Percentiles rank a stretch among this genome's conserved stretches.
phyloP scores from a whole-genome alignment of 768 basidiomycete genomes.

The Hericium coralloides region DNA sequence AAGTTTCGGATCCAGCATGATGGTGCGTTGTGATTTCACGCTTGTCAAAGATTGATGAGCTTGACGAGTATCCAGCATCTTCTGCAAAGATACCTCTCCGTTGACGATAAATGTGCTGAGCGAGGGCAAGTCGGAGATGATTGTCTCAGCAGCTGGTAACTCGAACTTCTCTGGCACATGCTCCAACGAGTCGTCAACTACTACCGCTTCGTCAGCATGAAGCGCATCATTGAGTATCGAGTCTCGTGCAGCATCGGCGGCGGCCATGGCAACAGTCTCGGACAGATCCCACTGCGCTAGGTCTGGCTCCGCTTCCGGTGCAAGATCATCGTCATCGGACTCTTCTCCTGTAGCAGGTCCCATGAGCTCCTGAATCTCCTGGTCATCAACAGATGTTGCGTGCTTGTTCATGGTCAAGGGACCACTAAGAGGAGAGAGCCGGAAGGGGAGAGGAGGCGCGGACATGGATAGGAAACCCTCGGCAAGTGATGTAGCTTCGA shows the following conservation, averaged over 20 bases:
- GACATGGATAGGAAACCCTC: neutral
- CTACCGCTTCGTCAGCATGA: neutral
- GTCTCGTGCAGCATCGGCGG: neutral
- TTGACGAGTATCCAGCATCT: neutral
- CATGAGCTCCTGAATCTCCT: no score
- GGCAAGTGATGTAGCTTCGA: neutral
- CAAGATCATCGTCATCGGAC: neutral
- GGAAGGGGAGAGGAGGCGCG: no score
- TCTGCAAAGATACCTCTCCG: neutral
- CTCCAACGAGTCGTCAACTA: no score
- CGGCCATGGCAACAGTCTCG: neutral
- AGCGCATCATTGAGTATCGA: neutral
- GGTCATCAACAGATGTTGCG: neutral
- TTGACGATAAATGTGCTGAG: neutral
- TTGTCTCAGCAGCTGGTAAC: neutral
- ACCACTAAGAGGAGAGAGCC: no score
- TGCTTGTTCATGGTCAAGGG: neutral
- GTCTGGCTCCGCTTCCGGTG: no score
- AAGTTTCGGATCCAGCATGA: neutral
- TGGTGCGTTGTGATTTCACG: neutral
- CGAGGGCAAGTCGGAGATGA: no score
- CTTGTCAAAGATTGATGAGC: neutral
- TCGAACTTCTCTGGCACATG: neutral
- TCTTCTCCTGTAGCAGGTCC: neutral
- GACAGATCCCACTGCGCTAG: neutral